phyloP scores from a whole-genome alignment of 257 asterid species.

The Vinca minor region DNA sequence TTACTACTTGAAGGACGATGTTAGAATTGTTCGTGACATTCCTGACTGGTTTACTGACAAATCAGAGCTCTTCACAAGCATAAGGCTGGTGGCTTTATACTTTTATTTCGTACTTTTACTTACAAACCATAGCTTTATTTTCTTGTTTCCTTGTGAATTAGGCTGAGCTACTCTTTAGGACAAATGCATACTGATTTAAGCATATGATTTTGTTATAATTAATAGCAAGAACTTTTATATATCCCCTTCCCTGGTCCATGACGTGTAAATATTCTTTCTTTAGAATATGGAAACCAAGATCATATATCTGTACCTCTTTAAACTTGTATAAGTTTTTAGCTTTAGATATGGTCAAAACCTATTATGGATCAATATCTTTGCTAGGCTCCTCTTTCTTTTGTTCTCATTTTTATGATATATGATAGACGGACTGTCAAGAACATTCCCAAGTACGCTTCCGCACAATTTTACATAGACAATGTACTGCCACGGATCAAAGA shows the following conservation, averaged over 20 bases:
- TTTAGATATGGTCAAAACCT: conserved; percentile 1
- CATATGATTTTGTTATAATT: neutral
- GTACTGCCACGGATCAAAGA: conserved; percentile 90
- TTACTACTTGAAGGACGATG: conserved; percentile 85
- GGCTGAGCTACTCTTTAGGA: neutral
- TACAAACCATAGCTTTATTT: conserved; percentile 1
- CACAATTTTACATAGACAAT: conserved; percentile 93
- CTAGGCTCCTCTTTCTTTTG: conserved; percentile 16
- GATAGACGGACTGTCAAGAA: conserved; percentile 90
- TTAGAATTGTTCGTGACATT: conserved; percentile 81
- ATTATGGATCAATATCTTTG: conserved; percentile 5
- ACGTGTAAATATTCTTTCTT: too few species aligned
- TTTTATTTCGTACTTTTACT: conserved; percentile 5
- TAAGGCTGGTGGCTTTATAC: conserved; percentile 40
- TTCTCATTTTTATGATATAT: conserved; percentile 23
- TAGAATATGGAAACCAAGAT: too few species aligned
- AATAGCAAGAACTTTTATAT: neutral
- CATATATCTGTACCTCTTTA: neutral
- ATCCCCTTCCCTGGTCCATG: too few species aligned
- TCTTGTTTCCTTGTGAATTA: neutral
- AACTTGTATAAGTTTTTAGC: neutral
- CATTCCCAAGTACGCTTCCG: conserved; percentile 98
- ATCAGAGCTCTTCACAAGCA: conserved; percentile 86
- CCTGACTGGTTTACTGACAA: conserved; percentile 99
- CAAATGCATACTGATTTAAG: neutral